Base-by-base conservation (phyloP, 2,329 filamentous ascomycete genomes). In the Diplodia corticola region DNA sequence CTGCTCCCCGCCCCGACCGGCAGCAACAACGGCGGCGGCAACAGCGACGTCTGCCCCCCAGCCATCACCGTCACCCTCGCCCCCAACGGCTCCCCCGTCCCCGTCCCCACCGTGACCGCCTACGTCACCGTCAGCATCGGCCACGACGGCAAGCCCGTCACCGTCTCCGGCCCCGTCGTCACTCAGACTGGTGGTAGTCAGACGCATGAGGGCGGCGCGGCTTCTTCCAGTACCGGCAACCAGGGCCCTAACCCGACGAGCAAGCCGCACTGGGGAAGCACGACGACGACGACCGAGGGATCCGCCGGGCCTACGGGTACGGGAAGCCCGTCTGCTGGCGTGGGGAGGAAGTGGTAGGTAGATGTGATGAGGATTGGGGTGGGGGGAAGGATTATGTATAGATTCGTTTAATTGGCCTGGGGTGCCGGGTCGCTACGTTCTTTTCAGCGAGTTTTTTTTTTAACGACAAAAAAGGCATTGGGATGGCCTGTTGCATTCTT, bases 271-370 rank as follows among this genome's bases (percentile, higher is more conserved):
- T 63, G 59, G 59, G 33, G 24, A 12, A 26, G 13, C 44, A 37
- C 46, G 13, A 44, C 30, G 15, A 51, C 40, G 44, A 33, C 44
- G 49, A 61, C 37, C 55, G n/a, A n/a, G n/a, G n/a, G n/a, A n/a
- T n/a, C 55, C 15, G 7, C 22, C n/a, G 12, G 26, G 2, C 57
- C 57, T 10, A 61, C 57, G 5, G 57, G 57, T 9, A 61, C 40
- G 22, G 57, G 57, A 12, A 61, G 57, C 57, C 40, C 57, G 10
- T 61, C 57, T 35, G 57, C 57, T 12, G 28, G 57, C n/a, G 17
- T n/a, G 5, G 57, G 26, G n/a, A 48, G 35, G 40, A 61, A 49
- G 57, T 61, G 57, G 57, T 61, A 61, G 12, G n/a, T n/a, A n/a
- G n/a, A n/a, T n/a, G n/a, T n/a, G n/a, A n/a, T n/a, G n/a, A n/a